Percentiles rank a stretch among this genome's conserved stretches.
These are phyloP conservation scores for Penicillium sp. DNA, from an alignment of 2,329 filamentous ascomycete genomes.

Conservation along the genomic window DNA sequence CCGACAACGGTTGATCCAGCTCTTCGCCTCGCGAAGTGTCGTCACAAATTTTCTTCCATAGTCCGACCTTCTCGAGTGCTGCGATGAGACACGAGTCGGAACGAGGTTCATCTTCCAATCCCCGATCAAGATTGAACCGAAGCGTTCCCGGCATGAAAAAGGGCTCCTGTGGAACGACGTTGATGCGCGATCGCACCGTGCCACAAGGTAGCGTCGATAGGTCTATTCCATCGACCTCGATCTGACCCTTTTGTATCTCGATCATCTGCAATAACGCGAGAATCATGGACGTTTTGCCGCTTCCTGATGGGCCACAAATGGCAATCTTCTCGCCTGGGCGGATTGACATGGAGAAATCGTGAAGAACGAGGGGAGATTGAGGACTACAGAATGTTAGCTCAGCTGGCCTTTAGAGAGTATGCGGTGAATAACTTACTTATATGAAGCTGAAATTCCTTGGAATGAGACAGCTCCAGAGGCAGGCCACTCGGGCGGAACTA, in stretches of 20 bases:
- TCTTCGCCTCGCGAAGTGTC: conserved; percentile 17
- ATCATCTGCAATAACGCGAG: conserved; percentile 29
- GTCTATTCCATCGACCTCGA: conserved; percentile 31
- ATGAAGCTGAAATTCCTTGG: conserved; percentile 13
- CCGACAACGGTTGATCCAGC: conserved; percentile 36
- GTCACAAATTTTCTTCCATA: conserved; percentile 27
- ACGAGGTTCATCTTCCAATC: conserved; percentile 22
- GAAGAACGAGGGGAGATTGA: too few relatives aligned
- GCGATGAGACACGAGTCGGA: conserved; percentile 28
- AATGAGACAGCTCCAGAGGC: conserved; percentile 21
- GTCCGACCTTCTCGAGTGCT: conserved; percentile 25
- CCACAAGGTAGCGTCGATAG: conserved; percentile 17
- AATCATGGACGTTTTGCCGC: conserved; percentile 28
- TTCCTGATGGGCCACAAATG: conserved; percentile 13
- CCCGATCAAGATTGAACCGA: conserved; percentile 34
- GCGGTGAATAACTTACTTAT: conserved; percentile 8
- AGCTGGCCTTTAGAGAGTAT: too few relatives aligned
- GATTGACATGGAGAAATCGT: too few relatives aligned
- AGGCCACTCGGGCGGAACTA: conserved; percentile 22
- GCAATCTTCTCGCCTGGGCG: conserved; percentile 6
- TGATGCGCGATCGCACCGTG: conserved; percentile 22
- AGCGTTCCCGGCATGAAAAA: conserved; percentile 29
- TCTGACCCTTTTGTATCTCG: conserved; percentile 28
- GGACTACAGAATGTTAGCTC: too few relatives aligned
- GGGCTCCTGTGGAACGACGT: conserved; percentile 32